Conservation (phyloP, 2,329 filamentous ascomycete species). For the Beauveria sp. region DNA sequence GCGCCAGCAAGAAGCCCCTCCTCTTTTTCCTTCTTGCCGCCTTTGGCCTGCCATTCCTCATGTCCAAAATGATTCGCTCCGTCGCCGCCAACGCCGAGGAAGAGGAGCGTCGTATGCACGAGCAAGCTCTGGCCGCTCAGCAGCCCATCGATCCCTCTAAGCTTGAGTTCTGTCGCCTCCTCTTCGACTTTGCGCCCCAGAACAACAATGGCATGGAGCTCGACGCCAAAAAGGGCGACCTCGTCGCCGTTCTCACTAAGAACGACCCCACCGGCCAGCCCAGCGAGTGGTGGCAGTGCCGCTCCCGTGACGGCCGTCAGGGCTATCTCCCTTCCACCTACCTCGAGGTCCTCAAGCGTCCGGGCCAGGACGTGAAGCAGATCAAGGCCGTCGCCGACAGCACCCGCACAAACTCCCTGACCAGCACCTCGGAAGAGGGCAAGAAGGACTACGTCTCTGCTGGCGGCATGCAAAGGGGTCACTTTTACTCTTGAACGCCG, state of each 20-base stretch:
- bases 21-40: slow-evolving; percentile 92
- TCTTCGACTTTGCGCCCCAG: slow-evolving; percentile 91
- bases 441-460: slow-evolving; percentile 46
- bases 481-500: slow-evolving; percentile 43
- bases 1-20: slow-evolving; percentile 88
- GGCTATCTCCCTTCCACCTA: slow-evolving; percentile 91
- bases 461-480: slow-evolving; percentile 50
- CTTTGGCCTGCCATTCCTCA: slow-evolving; percentile 91
- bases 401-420: slow-evolving; percentile 42
- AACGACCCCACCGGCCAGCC: slow-evolving; percentile 85
- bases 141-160: slow-evolving; percentile 74
- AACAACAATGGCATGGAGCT: slow-evolving; percentile 67
- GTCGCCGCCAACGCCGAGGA: slow-evolving; percentile 80
- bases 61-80: slow-evolving; percentile 89
- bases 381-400: slow-evolving; percentile 43
- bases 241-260: slow-evolving; percentile 90
- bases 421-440: slow-evolving; percentile 35
- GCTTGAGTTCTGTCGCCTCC: slow-evolving; percentile 89
- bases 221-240: slow-evolving; percentile 86
- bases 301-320: slow-evolving; percentile 79
- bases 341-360: slow-evolving; percentile 62
- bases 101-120: slow-evolving; percentile 54
- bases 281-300: slow-evolving; percentile 95
- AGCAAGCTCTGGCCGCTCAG: slow-evolving; percentile 42
- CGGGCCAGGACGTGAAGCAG: slow-evolving; percentile 42